phyloP scores from a whole-genome alignment of 768 basidiomycete genomes.

The Tulasnella sp. region DNA sequence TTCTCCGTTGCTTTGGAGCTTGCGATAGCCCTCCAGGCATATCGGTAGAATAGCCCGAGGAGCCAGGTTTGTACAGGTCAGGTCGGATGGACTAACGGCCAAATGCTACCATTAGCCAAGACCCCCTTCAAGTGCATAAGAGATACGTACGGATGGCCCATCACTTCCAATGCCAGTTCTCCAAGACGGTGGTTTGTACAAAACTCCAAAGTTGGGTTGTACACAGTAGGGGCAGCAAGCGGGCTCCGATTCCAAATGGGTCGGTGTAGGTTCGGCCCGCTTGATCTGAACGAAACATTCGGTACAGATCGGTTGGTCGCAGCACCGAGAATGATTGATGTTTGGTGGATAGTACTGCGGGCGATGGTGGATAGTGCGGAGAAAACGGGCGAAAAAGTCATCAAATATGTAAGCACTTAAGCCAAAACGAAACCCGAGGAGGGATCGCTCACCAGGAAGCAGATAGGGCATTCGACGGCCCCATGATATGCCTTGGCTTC shows the following conservation, averaged over 20 bases:
- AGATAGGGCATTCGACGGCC: constrained; percentile 93
- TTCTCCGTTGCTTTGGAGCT: constrained; percentile 40
- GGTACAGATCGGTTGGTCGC: constrained; percentile 96
- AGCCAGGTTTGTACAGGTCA: constrained; percentile 15
- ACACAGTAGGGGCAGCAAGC: constrained; percentile 97
- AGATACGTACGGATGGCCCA: constrained; percentile 40
- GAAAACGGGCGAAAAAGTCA: constrained; percentile 4
- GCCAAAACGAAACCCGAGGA: not conserved
- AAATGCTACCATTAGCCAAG: not conserved
- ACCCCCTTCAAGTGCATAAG: not conserved
- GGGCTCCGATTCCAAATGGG: constrained; percentile 91
- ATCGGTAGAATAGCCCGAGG: not conserved
- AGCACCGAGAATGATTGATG: constrained; percentile 95
- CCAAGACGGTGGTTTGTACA: constrained; percentile 76
- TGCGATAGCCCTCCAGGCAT: constrained; percentile 9
- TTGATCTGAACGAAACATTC: constrained; percentile 99
- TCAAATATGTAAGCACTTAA: not conserved
- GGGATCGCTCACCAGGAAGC: constrained; percentile 67
- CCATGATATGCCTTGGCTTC: constrained; percentile 76
- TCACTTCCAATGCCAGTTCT: constrained; percentile 68
- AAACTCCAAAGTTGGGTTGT: constrained; percentile 91
- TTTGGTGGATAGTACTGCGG: constrained; percentile 90
- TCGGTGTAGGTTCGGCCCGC: constrained; percentile 85
- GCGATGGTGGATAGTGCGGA: constrained; percentile 6
- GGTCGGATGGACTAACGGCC: constrained; percentile 24